Evolutionary conservation across 352 stramenopile species (phyloP), one percentile per base, ranked within the genome.

Genomic region (Pythium phragmitis): DNA sequence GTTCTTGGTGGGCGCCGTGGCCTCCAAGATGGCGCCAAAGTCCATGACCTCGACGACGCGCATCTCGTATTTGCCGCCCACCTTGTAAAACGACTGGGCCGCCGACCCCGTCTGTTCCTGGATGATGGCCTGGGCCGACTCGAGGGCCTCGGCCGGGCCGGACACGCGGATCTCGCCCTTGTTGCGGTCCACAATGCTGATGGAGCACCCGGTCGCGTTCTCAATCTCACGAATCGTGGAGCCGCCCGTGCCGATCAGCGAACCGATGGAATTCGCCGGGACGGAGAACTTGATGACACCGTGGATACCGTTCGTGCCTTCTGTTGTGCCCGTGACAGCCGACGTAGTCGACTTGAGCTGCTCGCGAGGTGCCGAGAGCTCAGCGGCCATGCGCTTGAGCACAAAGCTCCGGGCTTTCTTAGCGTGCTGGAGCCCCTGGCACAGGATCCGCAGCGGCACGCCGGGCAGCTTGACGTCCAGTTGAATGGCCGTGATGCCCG

Each of bases 391-490:
- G 57, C 74, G 68, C 52, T 77, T 80, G 61, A 98, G 67, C 58
- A 98, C 85, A 49, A 81, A 79, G 41, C 69, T 63, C 46, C 94
- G 79, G 34, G 87, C 90, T 55, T 87, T 77, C 69, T 87, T 91
- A 33, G 94, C 92, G 48, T 91, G 73, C 26, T 90, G 72, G 42
- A 99, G 73, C 37, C 82, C 94, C 48, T 97, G 76, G 54, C 76
- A 80, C 13, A 99, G 65, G 16, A 97, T 80, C 4, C 77, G 66
- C 51, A 97, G 66, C 5, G 91, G 88, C 26, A 98, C 78, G 28
- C 92, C 92, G 1, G 85, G 74, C 42, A 97, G 79, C 80, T 99
- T 99, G 39, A 99, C 95, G 74, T 99, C 97, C 30, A 99, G 75
- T 73, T 99, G 96, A 55, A 99, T 85, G 23, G 96, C 96, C 26